phyloP scores from a whole-genome alignment of 192 early-diverging fungal genomes.

The Linnemannia elongata region DNA sequence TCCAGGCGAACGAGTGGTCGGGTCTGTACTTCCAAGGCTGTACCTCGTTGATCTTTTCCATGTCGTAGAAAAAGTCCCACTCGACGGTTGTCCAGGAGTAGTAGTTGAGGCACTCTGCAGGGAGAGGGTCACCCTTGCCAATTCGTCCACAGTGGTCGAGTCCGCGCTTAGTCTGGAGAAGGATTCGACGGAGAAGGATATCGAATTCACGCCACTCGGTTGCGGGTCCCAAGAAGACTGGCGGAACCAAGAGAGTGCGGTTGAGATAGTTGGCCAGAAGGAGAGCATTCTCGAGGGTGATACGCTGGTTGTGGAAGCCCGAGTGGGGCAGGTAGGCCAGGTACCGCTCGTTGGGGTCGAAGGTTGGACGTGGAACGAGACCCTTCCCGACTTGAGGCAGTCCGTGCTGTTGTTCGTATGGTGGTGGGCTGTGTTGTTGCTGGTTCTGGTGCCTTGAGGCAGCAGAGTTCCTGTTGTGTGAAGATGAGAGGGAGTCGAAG shows the following conservation, averaged over 20 bases:
- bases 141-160: conserved; percentile 64
- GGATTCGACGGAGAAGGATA: conserved; percentile 63
- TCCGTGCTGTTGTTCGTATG: background rate
- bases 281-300: conserved; percentile 68
- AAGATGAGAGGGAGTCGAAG: conserved; percentile 23
- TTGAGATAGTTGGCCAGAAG: conserved; percentile 67
- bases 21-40: conserved; percentile 56
- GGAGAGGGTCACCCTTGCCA: conserved; percentile 55
- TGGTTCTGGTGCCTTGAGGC: background rate
- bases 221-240: conserved; percentile 64
- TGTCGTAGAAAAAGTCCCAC: conserved; percentile 69
- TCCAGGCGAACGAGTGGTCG: conserved; percentile 67
- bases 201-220: conserved; percentile 65
- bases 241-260: conserved; percentile 66
- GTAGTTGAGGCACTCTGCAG: conserved; percentile 70
- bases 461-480: background rate
- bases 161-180: conserved; percentile 67
- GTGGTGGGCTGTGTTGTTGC: background rate
- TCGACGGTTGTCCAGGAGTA: conserved; percentile 66
- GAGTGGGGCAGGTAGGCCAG: conserved; percentile 68
- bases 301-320: conserved; percentile 71
- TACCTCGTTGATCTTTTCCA: conserved; percentile 51
- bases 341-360: conserved; percentile 58
- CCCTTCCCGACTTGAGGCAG: conserved; percentile 16
- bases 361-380: conserved; percentile 26